Percentiles rank a stretch among this genome's conserved stretches.
These are phyloP conservation scores for Mycosphaerella arachidis DNA, from an alignment of 2,329 filamentous ascomycete species.

Conservation along the genomic window DNA sequence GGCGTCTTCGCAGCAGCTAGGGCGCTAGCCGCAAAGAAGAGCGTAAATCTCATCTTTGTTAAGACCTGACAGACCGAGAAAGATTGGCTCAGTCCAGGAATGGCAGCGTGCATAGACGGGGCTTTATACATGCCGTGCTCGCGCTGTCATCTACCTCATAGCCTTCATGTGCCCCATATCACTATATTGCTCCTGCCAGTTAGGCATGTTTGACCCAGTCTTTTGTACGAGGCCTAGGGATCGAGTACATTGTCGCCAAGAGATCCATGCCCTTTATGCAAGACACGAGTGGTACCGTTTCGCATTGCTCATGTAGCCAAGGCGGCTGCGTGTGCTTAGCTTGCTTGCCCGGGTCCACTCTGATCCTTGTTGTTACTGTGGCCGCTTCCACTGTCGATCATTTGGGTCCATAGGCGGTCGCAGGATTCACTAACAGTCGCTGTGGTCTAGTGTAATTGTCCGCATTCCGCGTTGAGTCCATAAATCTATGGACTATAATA, in stretches of 20 bases:
- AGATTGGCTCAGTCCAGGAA: no score
- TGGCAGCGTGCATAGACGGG: no score
- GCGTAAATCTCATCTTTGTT: slow-evolving; percentile 3
- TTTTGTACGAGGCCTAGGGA: no score
- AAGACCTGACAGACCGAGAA: background rate
- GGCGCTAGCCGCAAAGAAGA: slow-evolving; percentile 1
- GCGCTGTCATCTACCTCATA: no score
- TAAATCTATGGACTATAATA: no score
- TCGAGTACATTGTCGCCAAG: background rate
- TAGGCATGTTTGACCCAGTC: no score
- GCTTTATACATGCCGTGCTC: no score
- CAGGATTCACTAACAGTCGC: no score
- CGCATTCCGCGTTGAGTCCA: no score
- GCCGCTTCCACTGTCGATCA: background rate
- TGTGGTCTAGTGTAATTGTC: no score
- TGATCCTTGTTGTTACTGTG: background rate
- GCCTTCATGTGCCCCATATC: no score
- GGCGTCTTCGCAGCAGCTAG: slow-evolving; percentile 4
- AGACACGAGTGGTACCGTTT: background rate
- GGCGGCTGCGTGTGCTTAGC: background rate
- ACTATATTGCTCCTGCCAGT: no score
- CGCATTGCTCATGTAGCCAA: background rate
- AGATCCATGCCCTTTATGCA: background rate
- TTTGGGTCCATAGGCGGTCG: background rate
- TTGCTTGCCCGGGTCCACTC: background rate